Conservation (phyloP, 1,139 yeast species). For the Casaregolazyma lundiana region DNA sequence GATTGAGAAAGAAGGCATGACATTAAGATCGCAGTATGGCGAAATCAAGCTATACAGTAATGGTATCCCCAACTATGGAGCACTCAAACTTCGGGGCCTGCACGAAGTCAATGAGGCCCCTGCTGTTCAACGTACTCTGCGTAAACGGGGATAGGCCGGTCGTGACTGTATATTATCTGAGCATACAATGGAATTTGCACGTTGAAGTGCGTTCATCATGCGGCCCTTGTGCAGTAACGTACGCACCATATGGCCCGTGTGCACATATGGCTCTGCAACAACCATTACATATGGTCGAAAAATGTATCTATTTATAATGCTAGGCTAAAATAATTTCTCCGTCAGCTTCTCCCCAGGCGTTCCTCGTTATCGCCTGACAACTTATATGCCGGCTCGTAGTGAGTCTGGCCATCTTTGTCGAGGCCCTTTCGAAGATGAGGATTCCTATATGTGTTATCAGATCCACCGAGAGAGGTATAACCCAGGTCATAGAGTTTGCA, state of each 20-base stretch:
- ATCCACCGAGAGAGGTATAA: conserved; percentile 79
- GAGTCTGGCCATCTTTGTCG: conserved; percentile 18
- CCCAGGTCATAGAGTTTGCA: conserved; percentile 72
- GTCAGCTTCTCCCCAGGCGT: conserved; percentile 42
- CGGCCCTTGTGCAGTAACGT: no score
- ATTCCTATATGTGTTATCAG: conserved; percentile 58
- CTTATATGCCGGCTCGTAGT: conserved; percentile 61
- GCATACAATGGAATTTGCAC: no score
- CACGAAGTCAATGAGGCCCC: not conserved
- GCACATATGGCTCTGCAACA: no score
- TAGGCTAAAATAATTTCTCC: not conserved
- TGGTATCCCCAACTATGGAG: conserved; percentile 4
- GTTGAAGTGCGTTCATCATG: no score
- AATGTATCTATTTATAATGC: not conserved
- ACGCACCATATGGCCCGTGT: no score
- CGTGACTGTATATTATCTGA: no score
- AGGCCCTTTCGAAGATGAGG: conserved; percentile 44
- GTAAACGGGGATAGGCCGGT: conserved; percentile 1
- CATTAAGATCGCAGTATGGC: not conserved
- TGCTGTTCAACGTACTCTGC: not conserved
- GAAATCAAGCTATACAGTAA: conserved; percentile 3
- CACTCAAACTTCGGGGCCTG: not conserved
- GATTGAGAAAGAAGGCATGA: not conserved
- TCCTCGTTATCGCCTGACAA: conserved; percentile 57
- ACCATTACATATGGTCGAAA: no score